Evolutionary conservation across 371 early-diverging fungal species (phyloP).

Genomic region (Apophysomyces trapeziformis): DNA sequence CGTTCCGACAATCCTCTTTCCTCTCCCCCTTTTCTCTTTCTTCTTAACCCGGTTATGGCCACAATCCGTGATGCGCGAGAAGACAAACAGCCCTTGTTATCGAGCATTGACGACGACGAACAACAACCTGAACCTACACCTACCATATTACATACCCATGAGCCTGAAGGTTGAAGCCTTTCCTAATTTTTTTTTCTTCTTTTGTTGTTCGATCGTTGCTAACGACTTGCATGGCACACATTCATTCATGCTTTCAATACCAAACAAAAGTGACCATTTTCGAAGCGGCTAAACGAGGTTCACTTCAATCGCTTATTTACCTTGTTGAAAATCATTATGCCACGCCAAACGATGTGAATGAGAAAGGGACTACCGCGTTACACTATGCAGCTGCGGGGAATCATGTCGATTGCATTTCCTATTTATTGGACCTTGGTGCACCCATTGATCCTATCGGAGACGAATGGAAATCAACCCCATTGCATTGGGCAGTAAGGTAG

Average conservation of each 20-base stretch:
- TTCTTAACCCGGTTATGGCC: background rate
- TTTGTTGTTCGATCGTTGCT: too few species aligned
- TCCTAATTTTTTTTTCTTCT: too few species aligned
- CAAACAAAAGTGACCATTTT: conserved; percentile 2
- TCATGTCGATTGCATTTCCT: conserved; percentile 71
- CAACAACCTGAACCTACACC: background rate
- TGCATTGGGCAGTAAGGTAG: conserved; percentile 87
- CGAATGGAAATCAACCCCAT: conserved; percentile 78
- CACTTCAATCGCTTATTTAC: conserved; percentile 3
- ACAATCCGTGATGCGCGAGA: background rate
- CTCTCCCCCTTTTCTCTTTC: background rate
- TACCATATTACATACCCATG: background rate
- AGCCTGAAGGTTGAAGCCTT: background rate
- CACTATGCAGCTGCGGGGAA: conserved; percentile 84
- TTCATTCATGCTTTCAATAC: background rate
- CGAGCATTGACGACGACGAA: background rate
- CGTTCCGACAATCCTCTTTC: background rate
- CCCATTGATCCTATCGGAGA: conserved; percentile 74
- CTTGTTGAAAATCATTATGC: conserved; percentile 1
- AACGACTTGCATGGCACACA: too few species aligned
- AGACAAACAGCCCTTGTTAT: background rate
- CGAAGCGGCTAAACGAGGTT: conserved; percentile 2
- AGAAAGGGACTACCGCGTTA: conserved; percentile 69
- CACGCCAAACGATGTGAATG: conserved; percentile 49
- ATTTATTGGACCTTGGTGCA: conserved; percentile 78